A percentile compares a stretch with the other conserved stretches of the same genome.
phyloP scores from a whole-genome alignment of 371 early-diverging fungal genomes.

The Choanephora cucurbitarum region DNA sequence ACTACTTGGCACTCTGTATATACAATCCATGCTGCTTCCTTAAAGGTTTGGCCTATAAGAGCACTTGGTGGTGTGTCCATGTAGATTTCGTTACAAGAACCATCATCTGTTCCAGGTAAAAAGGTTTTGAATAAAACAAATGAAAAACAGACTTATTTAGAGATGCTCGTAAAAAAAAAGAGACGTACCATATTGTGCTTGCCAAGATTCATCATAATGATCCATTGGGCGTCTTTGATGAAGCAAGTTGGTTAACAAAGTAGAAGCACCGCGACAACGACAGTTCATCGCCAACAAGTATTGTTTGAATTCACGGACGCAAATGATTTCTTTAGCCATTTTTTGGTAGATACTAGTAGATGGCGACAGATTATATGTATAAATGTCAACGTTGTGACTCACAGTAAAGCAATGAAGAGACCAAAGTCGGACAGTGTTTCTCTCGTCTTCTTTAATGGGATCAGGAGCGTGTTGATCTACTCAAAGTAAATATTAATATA shows the following conservation, averaged over 20 bases:
- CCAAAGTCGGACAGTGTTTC: slow-evolving; percentile 66
- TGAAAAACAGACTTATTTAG: too few species aligned
- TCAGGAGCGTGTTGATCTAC: slow-evolving; percentile 48
- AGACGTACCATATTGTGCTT: slow-evolving; percentile 68
- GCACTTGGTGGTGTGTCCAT: slow-evolving; percentile 50
- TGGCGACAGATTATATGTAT: slow-evolving; percentile 68
- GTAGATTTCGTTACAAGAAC: slow-evolving; percentile 73
- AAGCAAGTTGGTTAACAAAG: slow-evolving; percentile 71
- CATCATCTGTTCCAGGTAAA: slow-evolving; percentile 48
- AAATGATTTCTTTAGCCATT: slow-evolving; percentile 66
- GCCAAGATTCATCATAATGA: slow-evolving; percentile 70
- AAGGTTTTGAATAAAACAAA: too few species aligned
- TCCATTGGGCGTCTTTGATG: slow-evolving; percentile 61
- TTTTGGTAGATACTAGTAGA: slow-evolving; percentile 70
- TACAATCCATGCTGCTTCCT: slow-evolving; percentile 59
- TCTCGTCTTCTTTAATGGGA: slow-evolving; percentile 56
- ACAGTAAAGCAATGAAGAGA: slow-evolving; percentile 59
- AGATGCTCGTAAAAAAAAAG: not conserved
- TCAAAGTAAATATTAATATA: not conserved
- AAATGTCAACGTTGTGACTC: slow-evolving; percentile 58
- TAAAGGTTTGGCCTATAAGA: slow-evolving; percentile 62
- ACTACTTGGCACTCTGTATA: slow-evolving; percentile 75
- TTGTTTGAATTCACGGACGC: slow-evolving; percentile 74
- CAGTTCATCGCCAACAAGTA: slow-evolving; percentile 69
- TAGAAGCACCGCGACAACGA: slow-evolving; percentile 67